These are phyloP conservation scores for Pezizomycotina sp. DNA, from an alignment of 2,329 filamentous ascomycete species.

Conservation along the genomic window DNA sequence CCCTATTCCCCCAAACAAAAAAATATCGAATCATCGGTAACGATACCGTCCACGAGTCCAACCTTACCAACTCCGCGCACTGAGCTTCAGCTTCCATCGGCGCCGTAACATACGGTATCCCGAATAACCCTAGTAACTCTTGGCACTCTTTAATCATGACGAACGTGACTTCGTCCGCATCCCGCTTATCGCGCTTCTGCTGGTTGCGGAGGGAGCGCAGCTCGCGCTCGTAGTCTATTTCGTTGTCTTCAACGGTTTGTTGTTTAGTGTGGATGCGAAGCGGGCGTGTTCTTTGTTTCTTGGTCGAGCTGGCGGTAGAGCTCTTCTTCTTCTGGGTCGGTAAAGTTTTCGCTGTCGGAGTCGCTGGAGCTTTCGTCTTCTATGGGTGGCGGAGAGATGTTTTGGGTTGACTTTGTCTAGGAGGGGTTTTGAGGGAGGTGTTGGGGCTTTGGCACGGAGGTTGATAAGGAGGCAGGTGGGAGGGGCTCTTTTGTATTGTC, in stretches of 20 bases:
- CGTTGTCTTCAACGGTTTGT: conserved; percentile 49
- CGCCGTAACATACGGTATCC: conserved; percentile 87
- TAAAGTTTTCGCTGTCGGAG: conserved; percentile 45
- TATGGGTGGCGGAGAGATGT: conserved; percentile 18
- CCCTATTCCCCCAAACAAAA: conserved; percentile 84
- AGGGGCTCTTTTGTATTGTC: conserved; percentile 4
- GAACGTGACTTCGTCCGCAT: conserved; percentile 91
- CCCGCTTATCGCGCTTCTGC: conserved; percentile 87
- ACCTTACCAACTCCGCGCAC: conserved; percentile 78
- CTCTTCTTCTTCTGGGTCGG: conserved; percentile 83
- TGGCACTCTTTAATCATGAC: conserved; percentile 95
- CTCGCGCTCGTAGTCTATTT: conserved; percentile 70
- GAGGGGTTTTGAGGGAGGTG: neutral
- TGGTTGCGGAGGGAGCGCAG: conserved; percentile 75
- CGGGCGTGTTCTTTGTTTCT: conserved; percentile 89
- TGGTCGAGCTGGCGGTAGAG: conserved; percentile 66
- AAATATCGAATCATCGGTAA: conserved; percentile 93
- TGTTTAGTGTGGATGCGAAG: conserved; percentile 75
- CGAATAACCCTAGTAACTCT: conserved; percentile 73
- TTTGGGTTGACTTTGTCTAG: neutral
- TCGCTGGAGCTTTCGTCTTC: conserved; percentile 29
- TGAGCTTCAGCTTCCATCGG: conserved; percentile 99
- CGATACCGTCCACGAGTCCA: conserved; percentile 86
- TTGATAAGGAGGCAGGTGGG: neutral
- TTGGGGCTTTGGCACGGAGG: neutral